These are phyloP conservation scores for Neocucurbitaria cava DNA, from an alignment of 2,329 filamentous ascomycete species.

Conservation along the genomic window DNA sequence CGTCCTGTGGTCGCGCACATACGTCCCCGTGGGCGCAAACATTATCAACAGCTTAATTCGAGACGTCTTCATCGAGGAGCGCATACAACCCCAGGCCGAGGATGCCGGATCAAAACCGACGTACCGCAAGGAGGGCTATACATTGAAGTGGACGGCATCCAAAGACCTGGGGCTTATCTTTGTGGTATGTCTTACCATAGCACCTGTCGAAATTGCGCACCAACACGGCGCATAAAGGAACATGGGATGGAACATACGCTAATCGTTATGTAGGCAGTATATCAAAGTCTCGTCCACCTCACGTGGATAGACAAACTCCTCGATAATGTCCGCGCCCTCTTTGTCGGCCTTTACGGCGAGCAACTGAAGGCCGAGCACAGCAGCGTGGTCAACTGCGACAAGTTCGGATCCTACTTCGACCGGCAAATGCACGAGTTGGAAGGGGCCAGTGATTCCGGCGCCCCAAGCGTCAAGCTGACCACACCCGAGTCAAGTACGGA, in stretches of 20 bases:
- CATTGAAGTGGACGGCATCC: conserved; percentile 87
- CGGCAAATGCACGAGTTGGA: conserved; percentile 87
- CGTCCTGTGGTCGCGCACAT: conserved; percentile 93
- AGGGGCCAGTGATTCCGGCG: conserved; percentile 55
- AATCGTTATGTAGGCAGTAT: conserved; percentile 74
- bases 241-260: conserved; percentile 2
- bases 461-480: conserved; percentile 49
- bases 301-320: conserved; percentile 97
- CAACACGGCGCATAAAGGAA: background rate
- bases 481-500: conserved; percentile 60
- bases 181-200: conserved; percentile 66
- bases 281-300: conserved; percentile 91
- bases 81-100: conserved; percentile 67
- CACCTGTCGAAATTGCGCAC: background rate
- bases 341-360: conserved; percentile 87
- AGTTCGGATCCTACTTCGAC: conserved; percentile 92
- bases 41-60: conserved; percentile 94
- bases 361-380: conserved; percentile 83
- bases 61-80: conserved; percentile 98
- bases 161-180: conserved; percentile 97
- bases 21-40: conserved; percentile 77
- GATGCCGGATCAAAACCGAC: conserved; percentile 71
- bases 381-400: conserved; percentile 75
- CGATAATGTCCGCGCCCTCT: conserved; percentile 92
- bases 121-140: conserved; percentile 93